A percentile compares a stretch with the other conserved stretches of the same genome.
Conservation (phyloP, 305 asterid genomes). For the Fraxinus xanthoxyloides region DNA sequence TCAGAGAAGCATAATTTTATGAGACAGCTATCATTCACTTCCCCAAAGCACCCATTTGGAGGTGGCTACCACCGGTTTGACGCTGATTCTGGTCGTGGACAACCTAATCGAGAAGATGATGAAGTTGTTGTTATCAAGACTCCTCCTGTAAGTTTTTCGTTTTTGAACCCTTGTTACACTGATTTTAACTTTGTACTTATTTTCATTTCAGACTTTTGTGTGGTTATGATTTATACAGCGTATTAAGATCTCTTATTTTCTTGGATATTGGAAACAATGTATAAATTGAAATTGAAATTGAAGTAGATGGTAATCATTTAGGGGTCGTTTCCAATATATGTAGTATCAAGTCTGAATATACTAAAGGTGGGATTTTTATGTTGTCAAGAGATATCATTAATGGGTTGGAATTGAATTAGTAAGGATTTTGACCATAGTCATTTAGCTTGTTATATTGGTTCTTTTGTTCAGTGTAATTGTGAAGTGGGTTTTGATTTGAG, state of each 20-base stretch:
- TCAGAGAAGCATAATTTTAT: slow-evolving; percentile 43
- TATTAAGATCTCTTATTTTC: neutral
- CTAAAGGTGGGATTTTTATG: neutral
- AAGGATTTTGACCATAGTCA: neutral
- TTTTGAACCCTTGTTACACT: neutral
- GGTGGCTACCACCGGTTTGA: slow-evolving; percentile 70
- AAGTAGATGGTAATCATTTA: neutral
- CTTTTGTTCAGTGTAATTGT: slow-evolving; percentile 15
- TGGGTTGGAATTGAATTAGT: neutral
- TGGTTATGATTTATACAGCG: neutral
- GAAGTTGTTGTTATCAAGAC: slow-evolving; percentile 59
- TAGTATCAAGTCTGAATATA: slow-evolving; percentile 14
- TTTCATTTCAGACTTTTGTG: slow-evolving; percentile 2
- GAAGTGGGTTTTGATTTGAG: slow-evolving; percentile 10
- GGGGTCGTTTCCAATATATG: slow-evolving; percentile 2
- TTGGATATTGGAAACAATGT: slow-evolving; percentile 8
- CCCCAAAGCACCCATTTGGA: slow-evolving; percentile 66
- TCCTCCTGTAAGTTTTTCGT: slow-evolving; percentile 53
- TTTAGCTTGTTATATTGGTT: slow-evolving; percentile 15
- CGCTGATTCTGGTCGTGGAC: slow-evolving; percentile 33
- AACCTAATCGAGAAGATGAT: slow-evolving; percentile 38
- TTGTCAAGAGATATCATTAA: neutral
- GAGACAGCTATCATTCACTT: slow-evolving; percentile 64
- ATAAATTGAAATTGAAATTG: neutral
- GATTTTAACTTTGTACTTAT: slow-evolving; percentile 2